Base-by-base conservation (phyloP, 2,329 filamentous ascomycete species). In the Phoma sp. region DNA sequence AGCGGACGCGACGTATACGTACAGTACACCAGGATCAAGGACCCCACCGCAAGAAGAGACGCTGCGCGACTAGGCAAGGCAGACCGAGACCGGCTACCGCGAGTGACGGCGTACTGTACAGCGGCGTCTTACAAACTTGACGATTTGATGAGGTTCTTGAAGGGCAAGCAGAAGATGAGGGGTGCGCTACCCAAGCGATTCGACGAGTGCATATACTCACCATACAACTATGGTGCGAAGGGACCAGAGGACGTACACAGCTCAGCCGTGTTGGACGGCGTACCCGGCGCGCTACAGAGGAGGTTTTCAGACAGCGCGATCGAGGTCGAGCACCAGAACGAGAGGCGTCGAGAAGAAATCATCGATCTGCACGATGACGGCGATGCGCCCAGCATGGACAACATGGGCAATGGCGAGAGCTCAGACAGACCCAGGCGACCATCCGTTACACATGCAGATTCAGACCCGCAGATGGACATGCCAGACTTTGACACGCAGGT, bases 1-100 rank as follows among this genome's bases (percentile, higher is more conserved):
- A 95, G 91, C 68, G 92, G 93, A 8, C 83, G 93, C 60, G 95
- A 99, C 72, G 95, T 99, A 29, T 99, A 99, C 78, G 93, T 93
- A 24, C 95, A 99, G 74, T 98, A 97, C 74, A 96, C 93, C 7
- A 85, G 95, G 39, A 99, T 99, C 77, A 98, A 98, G 75, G 95
- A 99, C 70, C 93, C 93, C 0, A 96, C 89, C 0, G 95, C 95
- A 7, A 83, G 95, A 58, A 85, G 95, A 67, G 93, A 98, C 80
- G 95, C 95, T 13, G 95, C 95, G 25, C 83, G 93, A 51, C 77
- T 99, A 36, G 95, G 95, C 33, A 99, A 98, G 75, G 93, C 93
- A 35, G 95, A 99, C 73, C 85, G 95, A 52, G 89, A 91, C 60
- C 84, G 88, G 59, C 78, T 99, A 51, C 95, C 95, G 4, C 83